Conservation (phyloP, 129 eudicot species). For the sunflower (Helianthus annuus) region DNA sequence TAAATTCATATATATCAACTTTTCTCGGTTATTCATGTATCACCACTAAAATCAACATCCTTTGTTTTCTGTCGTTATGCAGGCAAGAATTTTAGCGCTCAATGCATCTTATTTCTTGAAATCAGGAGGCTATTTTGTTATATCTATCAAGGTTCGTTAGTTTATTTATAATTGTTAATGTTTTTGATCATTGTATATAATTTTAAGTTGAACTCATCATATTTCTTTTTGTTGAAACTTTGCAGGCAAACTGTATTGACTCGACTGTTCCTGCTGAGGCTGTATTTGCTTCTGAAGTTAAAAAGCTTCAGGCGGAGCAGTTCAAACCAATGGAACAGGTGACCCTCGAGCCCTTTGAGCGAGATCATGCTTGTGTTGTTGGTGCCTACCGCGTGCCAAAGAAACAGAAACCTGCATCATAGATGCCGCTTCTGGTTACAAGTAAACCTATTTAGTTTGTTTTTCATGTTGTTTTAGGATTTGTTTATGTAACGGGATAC, state of each 20-base stretch:
- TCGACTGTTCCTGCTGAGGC: conserved; percentile 82
- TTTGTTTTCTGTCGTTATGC: conserved; percentile 8
- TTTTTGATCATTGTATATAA: not conserved
- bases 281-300: conserved; percentile 79
- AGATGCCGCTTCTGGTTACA: not conserved
- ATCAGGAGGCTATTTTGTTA: conserved; percentile 80
- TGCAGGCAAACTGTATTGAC: conserved; percentile 84
- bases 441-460: not conserved
- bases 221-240: not conserved
- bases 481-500: not conserved
- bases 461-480: not conserved
- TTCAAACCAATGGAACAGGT: conserved; percentile 76
- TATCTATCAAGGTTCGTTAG: conserved; percentile 71
- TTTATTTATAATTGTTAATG: not conserved
- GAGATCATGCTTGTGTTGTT: conserved; percentile 81
- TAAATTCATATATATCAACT: no score
- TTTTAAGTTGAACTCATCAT: conserved; percentile 25
- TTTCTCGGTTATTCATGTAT: not conserved
- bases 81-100: conserved; percentile 86
- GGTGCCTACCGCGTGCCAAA: conserved; percentile 71
- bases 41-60: not conserved
- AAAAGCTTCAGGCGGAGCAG: conserved; percentile 70
- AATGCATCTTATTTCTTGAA: conserved; percentile 86
- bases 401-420: conserved; percentile 62
- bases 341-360: conserved; percentile 70